Conservation (phyloP, 164 flowering plant genomes). For the Piper longum region DNA sequence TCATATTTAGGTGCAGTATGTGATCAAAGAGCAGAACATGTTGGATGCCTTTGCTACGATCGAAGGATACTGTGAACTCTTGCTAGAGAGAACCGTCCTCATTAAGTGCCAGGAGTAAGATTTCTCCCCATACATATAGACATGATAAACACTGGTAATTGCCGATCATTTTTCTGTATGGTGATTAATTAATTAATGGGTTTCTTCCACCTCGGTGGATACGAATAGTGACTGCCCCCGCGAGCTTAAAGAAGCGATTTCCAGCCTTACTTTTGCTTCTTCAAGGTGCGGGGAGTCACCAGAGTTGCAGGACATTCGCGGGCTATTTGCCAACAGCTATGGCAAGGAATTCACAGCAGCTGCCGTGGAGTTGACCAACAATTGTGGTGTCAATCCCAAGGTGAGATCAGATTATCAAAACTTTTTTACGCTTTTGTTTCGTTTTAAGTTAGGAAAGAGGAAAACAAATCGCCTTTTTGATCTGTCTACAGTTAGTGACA, state of each 20-base stretch:
- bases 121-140: no score
- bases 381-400: slow-evolving; percentile 54
- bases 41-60: slow-evolving; percentile 39
- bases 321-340: slow-evolving; percentile 31
- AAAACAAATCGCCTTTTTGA: no score
- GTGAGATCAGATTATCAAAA: slow-evolving; percentile 13
- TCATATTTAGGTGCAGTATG: slow-evolving; percentile 41
- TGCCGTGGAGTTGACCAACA: slow-evolving; percentile 55
- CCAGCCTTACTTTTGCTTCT: slow-evolving; percentile 52
- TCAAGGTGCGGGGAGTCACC: slow-evolving; percentile 86
- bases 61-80: slow-evolving; percentile 39
- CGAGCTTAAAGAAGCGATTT: slow-evolving; percentile 56
- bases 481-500: not conserved
- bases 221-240: slow-evolving; percentile 55
- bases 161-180: no score
- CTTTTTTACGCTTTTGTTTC: not conserved
- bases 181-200: not conserved
- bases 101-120: slow-evolving; percentile 27
- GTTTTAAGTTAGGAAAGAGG: not conserved
- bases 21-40: slow-evolving; percentile 65
- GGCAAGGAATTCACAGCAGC: slow-evolving; percentile 67
- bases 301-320: slow-evolving; percentile 67
- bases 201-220: not conserved
- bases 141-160: no score
- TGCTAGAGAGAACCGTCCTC: slow-evolving; percentile 22